These are phyloP conservation scores for Potentilla sterilis DNA, from an alignment of 306 rosid species.

Conservation along the genomic window DNA sequence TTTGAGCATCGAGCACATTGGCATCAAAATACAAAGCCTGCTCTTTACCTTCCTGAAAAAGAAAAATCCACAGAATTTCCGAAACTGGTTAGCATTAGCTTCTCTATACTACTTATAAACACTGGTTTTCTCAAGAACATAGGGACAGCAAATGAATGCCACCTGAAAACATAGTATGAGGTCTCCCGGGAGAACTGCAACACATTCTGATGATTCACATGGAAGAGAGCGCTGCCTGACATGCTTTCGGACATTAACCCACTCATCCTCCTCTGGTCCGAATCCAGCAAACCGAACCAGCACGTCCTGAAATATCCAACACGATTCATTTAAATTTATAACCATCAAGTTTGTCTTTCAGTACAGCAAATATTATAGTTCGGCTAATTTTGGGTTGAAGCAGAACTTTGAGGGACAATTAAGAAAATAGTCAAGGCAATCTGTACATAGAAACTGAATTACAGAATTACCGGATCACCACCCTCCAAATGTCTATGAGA, in stretches of 20 bases:
- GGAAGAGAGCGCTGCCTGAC: conserved; percentile 94
- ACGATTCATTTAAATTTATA: conserved; percentile 10
- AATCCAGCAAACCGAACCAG: conserved; percentile 89
- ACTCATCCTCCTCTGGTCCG: conserved; percentile 97
- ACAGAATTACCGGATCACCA: conserved; percentile 77
- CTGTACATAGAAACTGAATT: conserved; percentile 17
- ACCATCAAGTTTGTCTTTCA: conserved; percentile 1
- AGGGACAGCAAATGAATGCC: conserved; percentile 14
- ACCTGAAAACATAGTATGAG: conserved; percentile 99
- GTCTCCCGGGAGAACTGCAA: conserved; percentile 94
- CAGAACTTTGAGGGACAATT: neutral
- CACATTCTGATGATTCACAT: conserved; percentile 97
- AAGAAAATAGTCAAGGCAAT: neutral
- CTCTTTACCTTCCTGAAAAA: conserved; percentile 89
- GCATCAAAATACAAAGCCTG: conserved; percentile 99
- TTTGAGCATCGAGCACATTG: conserved; percentile 96
- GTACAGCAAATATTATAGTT: neutral
- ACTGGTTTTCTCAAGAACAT: conserved; percentile 16
- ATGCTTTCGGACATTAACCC: conserved; percentile 78
- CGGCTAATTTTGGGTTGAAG: neutral
- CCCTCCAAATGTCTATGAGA: conserved; percentile 84
- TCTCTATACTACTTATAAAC: neutral
- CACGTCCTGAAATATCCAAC: conserved; percentile 67
- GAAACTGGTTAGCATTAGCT: conserved; percentile 21
- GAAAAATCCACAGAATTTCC: neutral